Evolutionary conservation across 192 early-diverging fungal species (phyloP).

Genomic region (Haplosporangium gracile): DNA sequence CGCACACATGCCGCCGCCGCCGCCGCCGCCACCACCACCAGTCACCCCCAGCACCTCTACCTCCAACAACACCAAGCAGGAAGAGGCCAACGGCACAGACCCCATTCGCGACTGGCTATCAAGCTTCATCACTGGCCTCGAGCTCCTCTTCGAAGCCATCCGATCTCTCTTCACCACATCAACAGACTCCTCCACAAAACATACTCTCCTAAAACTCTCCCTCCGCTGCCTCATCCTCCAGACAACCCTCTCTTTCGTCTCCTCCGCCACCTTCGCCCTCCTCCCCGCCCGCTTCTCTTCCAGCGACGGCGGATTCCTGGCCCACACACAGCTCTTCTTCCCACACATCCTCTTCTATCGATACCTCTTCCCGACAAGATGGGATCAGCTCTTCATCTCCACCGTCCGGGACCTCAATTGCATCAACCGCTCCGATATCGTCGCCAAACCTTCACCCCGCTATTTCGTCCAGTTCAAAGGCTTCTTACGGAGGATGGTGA

Average conservation of each 20-base stretch:
- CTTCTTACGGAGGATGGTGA: slow-evolving; percentile 8
- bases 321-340: slow-evolving; percentile 16
- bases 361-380: slow-evolving; percentile 21
- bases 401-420: slow-evolving; percentile 25
- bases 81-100: background rate
- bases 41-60: background rate
- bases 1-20: slow-evolving; percentile 5
- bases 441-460: slow-evolving; percentile 17
- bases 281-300: background rate
- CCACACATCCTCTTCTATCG: slow-evolving; percentile 28
- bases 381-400: slow-evolving; percentile 39
- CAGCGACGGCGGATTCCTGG: too few relatives aligned
- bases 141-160: slow-evolving; percentile 28
- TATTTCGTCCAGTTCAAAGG: slow-evolving; percentile 9
- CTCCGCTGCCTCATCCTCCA: slow-evolving; percentile 26
- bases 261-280: background rate
- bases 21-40: background rate
- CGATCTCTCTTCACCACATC: background rate
- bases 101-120: slow-evolving; percentile 28
- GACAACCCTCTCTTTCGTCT: background rate
- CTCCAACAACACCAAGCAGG: background rate
- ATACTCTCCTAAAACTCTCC: background rate
- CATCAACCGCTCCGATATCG: slow-evolving; percentile 27
- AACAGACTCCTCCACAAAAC: slow-evolving; percentile 14
- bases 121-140: slow-evolving; percentile 23